Base-by-base conservation (phyloP, 2,329 filamentous ascomycete species). In the Alternaria sp. region DNA sequence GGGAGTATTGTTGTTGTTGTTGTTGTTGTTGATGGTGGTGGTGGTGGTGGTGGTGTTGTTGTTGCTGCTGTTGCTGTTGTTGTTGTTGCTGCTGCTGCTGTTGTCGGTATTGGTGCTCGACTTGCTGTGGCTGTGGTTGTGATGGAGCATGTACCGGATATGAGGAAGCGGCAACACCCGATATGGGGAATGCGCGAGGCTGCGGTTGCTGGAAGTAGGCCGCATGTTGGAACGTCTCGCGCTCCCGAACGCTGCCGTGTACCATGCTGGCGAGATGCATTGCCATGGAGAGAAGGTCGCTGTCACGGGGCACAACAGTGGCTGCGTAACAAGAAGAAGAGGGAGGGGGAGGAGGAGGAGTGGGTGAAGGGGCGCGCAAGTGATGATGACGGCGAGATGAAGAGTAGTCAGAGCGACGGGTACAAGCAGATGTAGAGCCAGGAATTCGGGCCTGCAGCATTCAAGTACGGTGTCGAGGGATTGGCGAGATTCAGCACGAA, bases 181-280 rank as follows among this genome's bases (percentile, higher is more conserved):
- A 65, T 41, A 63, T 61, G 37, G 68, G 58, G 60, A 77, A 76
- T 33, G 51, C 58, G 34, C 71, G 68, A 58, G 64, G 62, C 40
- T 74, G 72, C 29, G 75, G 80, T 53, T 83, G 82, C 36, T 67
- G 68, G 54, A 65, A 68, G 65, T 69, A 72, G 64, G 61, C 52
- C 37, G 66, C 51, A 48, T 72, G 73, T 34, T 78, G 75, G 56
- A 72, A 74, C 60, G 69, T 69, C 61, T 79, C 75, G 60, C 71
- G 76, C 65, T 78, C 75, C 66, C 76, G 70, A 61, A 76, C 77
- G 68, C 72, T 77, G 71, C 72, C 73, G 75, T 79, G 76, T 68
- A 79, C 75, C 77, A 79, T 79, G 63, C 72, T 79, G 69, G 77
- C 75, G 66, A 79, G 74, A 70, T 79, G 77, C 77, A 79, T 79